phyloP scores from a whole-genome alignment of 2,329 filamentous ascomycete species.

The Exophiala sp. region DNA sequence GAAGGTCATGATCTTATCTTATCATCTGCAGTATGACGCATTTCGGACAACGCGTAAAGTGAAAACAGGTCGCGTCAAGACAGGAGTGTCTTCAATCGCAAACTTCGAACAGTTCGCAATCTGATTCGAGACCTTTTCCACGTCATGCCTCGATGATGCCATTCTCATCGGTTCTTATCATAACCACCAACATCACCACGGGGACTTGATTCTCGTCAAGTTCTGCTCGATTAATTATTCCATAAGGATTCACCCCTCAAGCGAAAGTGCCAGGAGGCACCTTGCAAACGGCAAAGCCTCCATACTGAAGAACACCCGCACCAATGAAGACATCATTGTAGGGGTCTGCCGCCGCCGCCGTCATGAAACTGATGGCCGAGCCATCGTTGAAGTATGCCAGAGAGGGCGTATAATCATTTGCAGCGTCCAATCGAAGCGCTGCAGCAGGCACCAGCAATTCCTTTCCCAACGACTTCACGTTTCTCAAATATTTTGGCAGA shows the following conservation, averaged over 20 bases:
- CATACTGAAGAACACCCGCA: conserved; percentile 14
- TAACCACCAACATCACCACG: no score
- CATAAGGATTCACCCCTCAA: neutral
- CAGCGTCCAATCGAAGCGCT: conserved; percentile 13
- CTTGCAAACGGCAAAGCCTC: conserved; percentile 17
- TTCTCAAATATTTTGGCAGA: conserved; percentile 10
- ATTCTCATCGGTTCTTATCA: no score
- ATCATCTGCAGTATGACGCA: no score
- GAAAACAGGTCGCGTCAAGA: no score
- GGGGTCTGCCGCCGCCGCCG: conserved; percentile 14
- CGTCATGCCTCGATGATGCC: no score
- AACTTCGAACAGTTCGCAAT: no score
- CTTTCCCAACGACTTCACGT: conserved; percentile 17
- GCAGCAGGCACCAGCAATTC: conserved; percentile 20
- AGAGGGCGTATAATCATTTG: conserved; percentile 14
- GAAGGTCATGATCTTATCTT: no score
- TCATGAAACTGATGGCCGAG: conserved; percentile 21
- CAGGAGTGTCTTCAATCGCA: no score
- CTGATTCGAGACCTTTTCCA: no score
- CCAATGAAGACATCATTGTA: conserved; percentile 12
- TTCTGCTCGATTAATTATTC: no score
- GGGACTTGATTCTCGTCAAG: no score
- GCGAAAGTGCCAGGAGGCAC: conserved; percentile 11
- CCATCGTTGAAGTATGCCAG: conserved; percentile 21
- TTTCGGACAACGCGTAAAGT: no score